Base-by-base conservation (phyloP, 2,329 filamentous ascomycete genomes). In the Amphichorda felina region DNA sequence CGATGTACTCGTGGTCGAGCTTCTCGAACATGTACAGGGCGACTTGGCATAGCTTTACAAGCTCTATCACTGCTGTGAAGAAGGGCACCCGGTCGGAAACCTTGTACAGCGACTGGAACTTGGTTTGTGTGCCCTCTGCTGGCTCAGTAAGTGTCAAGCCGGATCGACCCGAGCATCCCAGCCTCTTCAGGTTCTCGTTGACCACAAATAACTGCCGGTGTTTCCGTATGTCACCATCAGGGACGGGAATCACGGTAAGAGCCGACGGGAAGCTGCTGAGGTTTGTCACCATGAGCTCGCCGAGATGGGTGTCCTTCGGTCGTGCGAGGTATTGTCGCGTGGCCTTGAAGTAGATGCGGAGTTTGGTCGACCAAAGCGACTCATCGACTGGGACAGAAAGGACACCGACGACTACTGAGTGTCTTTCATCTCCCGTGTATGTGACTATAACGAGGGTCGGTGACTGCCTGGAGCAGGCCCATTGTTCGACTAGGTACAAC, bases 401-500 rank as follows among this genome's bases (percentile, higher is more conserved):
- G 8, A 96, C 79, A 4, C 82, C 79, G 4, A 85, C 87, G 8
- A 81, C 60, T n/a, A 94, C 77, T 1, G 68, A 73, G 54, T 94
- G 82, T 24, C 76, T 77, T 24, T 75, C 68, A 48, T 95, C 87
- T 37, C 89, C 91, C 0, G 89, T 96, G 51, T 91, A 95, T 3
- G 88, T 94, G 29, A 82, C 83, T 44, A 96, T 93, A 34, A 94
- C 75, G 43, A 94, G 83, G 13, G 89, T 95, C 1, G 89, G 89
- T 42, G 93, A 86, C 38, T 78, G 72, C 35, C 91, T 77, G 10
- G 89, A 95, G 57, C 88, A 95, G 5, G 86, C 86, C 91, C 91
- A 98, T 66, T 98, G 91, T 56, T 96, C 91, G 44, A 96, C 86
- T 13, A 96, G 63, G 57, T 96, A 96, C 41, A 89, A 68, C 56